Conservation (phyloP, 1,139 yeast genomes). For the Debaryomyces psychrophilus region DNA sequence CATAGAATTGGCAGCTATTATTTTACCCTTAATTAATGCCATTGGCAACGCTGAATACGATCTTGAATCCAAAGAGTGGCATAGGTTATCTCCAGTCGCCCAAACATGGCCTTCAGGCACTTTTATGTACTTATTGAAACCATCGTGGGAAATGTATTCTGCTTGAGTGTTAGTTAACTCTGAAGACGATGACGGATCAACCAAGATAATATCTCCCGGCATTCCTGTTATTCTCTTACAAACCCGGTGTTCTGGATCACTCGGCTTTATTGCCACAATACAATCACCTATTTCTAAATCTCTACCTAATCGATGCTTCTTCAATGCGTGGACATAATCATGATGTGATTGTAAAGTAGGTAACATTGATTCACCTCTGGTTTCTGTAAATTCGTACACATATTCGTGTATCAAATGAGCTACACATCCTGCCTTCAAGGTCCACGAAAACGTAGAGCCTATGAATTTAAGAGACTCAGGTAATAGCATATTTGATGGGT, state of each 20-base stretch:
- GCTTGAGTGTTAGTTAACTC: conserved; percentile 45
- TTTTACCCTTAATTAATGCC: conserved; percentile 85
- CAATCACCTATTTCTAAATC: conserved; percentile 78
- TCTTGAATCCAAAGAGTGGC: conserved; percentile 89
- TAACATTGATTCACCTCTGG: conserved; percentile 93
- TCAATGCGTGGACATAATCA: conserved; percentile 82
- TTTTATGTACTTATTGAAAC: conserved; percentile 60
- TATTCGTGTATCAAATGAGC: conserved; percentile 69
- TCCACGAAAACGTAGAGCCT: conserved; percentile 45
- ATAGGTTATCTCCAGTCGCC: conserved; percentile 93
- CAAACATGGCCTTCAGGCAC: conserved; percentile 94
- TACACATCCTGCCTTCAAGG: conserved; percentile 65
- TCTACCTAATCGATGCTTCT: conserved; percentile 60
- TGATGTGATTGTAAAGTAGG: conserved; percentile 78
- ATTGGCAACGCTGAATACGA: conserved; percentile 86
- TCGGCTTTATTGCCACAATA: conserved; percentile 86
- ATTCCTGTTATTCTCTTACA: conserved; percentile 93
- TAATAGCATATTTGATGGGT: conserved; percentile 16
- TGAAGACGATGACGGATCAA: conserved; percentile 76
- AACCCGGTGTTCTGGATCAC: conserved; percentile 82
- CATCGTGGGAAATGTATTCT: conserved; percentile 39
- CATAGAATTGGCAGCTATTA: conserved; percentile 65
- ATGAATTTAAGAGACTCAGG: conserved; percentile 34
- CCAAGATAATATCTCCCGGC: conserved; percentile 86
- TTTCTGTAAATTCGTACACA: conserved; percentile 75